phyloP scores from a whole-genome alignment of 164 flowering plant species.

The Taxillus chinensis region DNA sequence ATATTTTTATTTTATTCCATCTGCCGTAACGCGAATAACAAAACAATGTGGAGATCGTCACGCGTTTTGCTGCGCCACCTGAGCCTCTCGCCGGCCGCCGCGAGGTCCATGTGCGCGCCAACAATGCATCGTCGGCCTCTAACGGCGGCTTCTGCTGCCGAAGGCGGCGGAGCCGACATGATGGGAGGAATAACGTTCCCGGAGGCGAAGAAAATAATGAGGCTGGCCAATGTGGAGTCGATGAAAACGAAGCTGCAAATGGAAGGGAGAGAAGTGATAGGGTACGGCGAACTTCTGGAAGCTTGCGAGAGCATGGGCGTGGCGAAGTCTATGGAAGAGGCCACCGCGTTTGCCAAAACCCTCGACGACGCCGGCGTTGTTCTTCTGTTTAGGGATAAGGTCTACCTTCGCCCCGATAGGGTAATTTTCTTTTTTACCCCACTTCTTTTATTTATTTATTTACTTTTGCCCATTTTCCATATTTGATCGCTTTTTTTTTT shows the following conservation, averaged over 20 bases:
- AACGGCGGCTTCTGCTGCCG: too few species aligned
- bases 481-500: background rate
- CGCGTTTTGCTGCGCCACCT: too few species aligned
- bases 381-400: slow-evolving; percentile 77
- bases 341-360: slow-evolving; percentile 52
- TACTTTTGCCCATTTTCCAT: too few species aligned
- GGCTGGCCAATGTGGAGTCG: slow-evolving; percentile 75
- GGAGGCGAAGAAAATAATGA: slow-evolving; percentile 75
- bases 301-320: slow-evolving; percentile 63
- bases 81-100: too few species aligned
- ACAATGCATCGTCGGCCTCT: too few species aligned
- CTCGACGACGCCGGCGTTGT: slow-evolving; percentile 90
- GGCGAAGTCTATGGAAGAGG: slow-evolving; percentile 60
- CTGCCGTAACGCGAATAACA: too few species aligned
- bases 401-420: slow-evolving; percentile 86
- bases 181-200: slow-evolving; percentile 25
- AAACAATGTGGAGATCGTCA: too few species aligned
- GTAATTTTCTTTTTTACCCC: slow-evolving; percentile 17
- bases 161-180: slow-evolving; percentile 1
- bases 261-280: slow-evolving; percentile 55
- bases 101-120: too few species aligned
- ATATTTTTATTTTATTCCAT: too few species aligned
- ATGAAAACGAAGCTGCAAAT: slow-evolving; percentile 56
- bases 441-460: background rate
- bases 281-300: slow-evolving; percentile 46